Percentiles rank a stretch among this genome's conserved stretches.
Conservation (phyloP, 768 basidiomycete genomes). For the Lyophyllum semitale region DNA sequence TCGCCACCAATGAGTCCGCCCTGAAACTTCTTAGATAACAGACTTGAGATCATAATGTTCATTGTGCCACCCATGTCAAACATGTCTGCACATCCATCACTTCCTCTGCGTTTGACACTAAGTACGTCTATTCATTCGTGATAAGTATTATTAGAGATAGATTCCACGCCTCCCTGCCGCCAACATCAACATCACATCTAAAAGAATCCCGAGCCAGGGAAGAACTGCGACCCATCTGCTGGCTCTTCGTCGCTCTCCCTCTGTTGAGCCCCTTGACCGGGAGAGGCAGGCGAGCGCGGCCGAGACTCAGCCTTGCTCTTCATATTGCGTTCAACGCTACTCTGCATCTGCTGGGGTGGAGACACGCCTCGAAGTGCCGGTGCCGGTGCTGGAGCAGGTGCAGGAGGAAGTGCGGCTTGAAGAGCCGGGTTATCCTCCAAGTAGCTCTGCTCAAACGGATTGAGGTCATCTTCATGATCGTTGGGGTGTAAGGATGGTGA, state of each 20-base stretch:
- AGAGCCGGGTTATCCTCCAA: slow-evolving; percentile 25
- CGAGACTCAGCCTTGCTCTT: slow-evolving; percentile 36
- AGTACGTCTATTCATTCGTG: no score
- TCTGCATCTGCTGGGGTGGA: slow-evolving; percentile 28
- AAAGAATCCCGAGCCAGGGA: slow-evolving; percentile 41
- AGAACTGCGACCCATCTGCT: slow-evolving; percentile 34
- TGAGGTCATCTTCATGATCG: slow-evolving; percentile 37
- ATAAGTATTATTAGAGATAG: neutral
- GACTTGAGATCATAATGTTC: no score
- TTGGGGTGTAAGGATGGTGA: slow-evolving; percentile 15
- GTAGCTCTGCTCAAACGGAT: slow-evolving; percentile 43
- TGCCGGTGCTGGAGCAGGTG: slow-evolving; percentile 9
- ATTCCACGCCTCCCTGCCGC: neutral
- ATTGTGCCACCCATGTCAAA: no score
- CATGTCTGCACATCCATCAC: no score
- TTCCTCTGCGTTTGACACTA: no score
- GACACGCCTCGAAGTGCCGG: slow-evolving; percentile 8
- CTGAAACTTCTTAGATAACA: no score
- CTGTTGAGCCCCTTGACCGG: slow-evolving; percentile 1
- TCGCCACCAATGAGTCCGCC: no score
- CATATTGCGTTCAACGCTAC: slow-evolving; percentile 44
- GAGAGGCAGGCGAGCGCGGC: slow-evolving; percentile 17
- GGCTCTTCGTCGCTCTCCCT: slow-evolving; percentile 24
- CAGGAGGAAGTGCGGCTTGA: slow-evolving; percentile 10
- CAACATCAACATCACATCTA: neutral